Conservation (phyloP, 140 eudicot species). For the Oenanthe javanica region DNA sequence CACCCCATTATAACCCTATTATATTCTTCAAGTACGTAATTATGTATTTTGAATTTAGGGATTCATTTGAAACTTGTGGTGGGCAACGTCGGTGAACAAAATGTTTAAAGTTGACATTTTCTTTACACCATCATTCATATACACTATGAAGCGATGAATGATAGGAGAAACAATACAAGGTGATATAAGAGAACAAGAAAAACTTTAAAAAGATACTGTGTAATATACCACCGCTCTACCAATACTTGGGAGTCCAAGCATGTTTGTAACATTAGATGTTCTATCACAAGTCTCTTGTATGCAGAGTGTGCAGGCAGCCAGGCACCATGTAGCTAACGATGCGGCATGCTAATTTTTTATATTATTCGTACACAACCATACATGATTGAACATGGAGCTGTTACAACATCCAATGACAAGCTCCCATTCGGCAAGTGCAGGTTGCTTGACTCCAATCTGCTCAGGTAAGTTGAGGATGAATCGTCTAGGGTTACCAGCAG, state of each 20-base stretch:
- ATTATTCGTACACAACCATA: not conserved
- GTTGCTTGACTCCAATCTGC: not conserved
- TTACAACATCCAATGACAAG: not conserved
- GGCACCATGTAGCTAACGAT: not conserved
- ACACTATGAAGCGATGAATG: no score
- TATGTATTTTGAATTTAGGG: no score
- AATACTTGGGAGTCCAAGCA: not conserved
- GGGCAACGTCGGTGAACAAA: no score
- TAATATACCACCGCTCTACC: no score
- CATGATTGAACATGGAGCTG: not conserved
- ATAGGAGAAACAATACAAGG: not conserved
- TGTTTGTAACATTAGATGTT: not conserved
- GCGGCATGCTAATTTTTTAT: not conserved
- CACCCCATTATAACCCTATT: no score
- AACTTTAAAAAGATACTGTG: no score
- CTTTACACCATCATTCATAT: no score
- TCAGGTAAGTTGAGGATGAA: not conserved
- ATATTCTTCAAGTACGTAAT: no score
- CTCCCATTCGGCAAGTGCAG: not conserved
- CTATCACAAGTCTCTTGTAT: not conserved
- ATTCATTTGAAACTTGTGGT: no score
- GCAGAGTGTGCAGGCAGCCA: not conserved
- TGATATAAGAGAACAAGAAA: not conserved
- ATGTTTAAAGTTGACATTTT: no score
- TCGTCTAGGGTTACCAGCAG: not conserved